Percentiles rank a stretch among this genome's conserved stretches.
These are phyloP conservation scores for Phialophora macrospora DNA, from an alignment of 2,329 filamentous ascomycete genomes.

Conservation along the genomic window DNA sequence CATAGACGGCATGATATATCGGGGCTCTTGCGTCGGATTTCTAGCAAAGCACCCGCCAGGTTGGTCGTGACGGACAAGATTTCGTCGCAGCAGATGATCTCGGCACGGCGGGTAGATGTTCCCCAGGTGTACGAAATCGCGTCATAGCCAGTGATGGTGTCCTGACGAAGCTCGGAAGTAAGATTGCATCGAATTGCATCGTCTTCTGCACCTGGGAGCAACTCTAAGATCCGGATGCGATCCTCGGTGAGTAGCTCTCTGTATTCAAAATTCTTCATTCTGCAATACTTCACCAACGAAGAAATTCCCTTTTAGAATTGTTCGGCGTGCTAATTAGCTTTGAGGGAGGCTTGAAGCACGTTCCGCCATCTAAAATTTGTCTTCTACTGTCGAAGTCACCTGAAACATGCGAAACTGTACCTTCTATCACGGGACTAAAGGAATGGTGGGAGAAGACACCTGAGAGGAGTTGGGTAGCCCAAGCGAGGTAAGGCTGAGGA, in stretches of 20 bases:
- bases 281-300: not conserved
- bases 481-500: no score
- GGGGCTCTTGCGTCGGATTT: not conserved
- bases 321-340: no score
- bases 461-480: no score
- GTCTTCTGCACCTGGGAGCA: constrained; percentile 5
- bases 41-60: not conserved
- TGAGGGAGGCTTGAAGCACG: no score
- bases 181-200: not conserved
- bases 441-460: no score
- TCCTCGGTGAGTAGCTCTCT: constrained; percentile 6
- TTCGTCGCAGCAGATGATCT: constrained; percentile 3
- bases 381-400: no score
- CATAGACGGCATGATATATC: not conserved
- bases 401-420: no score
- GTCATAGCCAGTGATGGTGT: not conserved
- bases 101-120: not conserved
- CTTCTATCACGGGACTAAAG: no score
- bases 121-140: constrained; percentile 8
- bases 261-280: constrained; percentile 6
- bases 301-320: no score
- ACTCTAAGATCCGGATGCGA: constrained; percentile 5
- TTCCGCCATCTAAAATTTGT: no score
- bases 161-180: constrained; percentile 4
- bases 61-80: not conserved